Conservation (phyloP, 441 rosid genomes). For the Macaranga tanarius region DNA sequence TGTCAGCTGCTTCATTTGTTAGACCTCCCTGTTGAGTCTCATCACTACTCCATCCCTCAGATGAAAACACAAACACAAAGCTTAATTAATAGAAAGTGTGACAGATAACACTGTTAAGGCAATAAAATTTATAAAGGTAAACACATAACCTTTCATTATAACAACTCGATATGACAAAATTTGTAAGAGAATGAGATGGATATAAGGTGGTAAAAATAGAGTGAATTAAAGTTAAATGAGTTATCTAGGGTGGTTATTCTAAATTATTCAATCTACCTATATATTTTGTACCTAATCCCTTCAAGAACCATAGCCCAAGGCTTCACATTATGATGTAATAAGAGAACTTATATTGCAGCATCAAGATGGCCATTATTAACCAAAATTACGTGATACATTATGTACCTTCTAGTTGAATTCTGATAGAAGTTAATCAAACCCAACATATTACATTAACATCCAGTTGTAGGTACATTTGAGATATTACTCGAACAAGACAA, state of each 20-base stretch:
- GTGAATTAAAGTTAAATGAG: neutral
- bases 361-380: neutral
- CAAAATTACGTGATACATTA: neutral
- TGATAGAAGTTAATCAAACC: neutral
- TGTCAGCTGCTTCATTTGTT: slow-evolving; percentile 12
- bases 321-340: neutral
- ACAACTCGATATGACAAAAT: no score
- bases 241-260: neutral
- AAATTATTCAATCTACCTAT: neutral
- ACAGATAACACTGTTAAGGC: no score
- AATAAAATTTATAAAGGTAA: no score
- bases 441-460: neutral
- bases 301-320: neutral
- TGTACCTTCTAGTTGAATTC: neutral
- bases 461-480: neutral
- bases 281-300: neutral
- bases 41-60: no score
- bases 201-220: no score
- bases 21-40: slow-evolving; percentile 18
- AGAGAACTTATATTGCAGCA: slow-evolving; percentile 2
- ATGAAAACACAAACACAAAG: no score
- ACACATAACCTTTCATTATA: no score
- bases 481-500: neutral
- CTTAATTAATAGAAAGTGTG: no score
- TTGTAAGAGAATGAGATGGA: no score